phyloP scores from a whole-genome alignment of 169 alveolate species.

The Eimeria praecox region DNA sequence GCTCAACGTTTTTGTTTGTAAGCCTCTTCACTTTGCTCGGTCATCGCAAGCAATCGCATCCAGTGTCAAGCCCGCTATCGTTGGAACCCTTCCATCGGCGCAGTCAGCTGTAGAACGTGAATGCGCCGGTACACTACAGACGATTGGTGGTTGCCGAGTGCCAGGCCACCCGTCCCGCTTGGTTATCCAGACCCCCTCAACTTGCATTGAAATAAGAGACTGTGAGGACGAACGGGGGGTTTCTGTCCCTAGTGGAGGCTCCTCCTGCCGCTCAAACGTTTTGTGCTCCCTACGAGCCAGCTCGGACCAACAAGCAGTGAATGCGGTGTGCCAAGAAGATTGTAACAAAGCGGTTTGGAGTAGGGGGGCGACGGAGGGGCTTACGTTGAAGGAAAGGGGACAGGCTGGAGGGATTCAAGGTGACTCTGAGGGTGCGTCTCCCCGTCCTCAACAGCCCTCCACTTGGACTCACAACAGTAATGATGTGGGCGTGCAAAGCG shows the following conservation, averaged over 20 bases:
- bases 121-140: not conserved
- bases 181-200: not conserved
- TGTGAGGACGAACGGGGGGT: not conserved
- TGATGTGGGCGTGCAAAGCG: not conserved
- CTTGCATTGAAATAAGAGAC: not conserved
- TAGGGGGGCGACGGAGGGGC: not conserved
- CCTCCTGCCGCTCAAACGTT: not conserved
- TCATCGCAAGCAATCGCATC: not conserved
- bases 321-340: not conserved
- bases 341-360: not conserved
- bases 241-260: not conserved
- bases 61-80: not conserved
- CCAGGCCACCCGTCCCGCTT: not conserved
- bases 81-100: not conserved
- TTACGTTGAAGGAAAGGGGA: not conserved
- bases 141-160: not conserved
- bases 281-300: not conserved
- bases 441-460: not conserved
- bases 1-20: not conserved
- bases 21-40: not conserved
- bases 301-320: not conserved
- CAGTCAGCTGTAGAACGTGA: not conserved
- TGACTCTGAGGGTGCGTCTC: not conserved
- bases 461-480: not conserved
- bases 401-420: not conserved